A percentile compares a stretch with the other conserved stretches of the same genome.
Conservation (phyloP, 805 yeast species). For the Candida glaebosa region DNA sequence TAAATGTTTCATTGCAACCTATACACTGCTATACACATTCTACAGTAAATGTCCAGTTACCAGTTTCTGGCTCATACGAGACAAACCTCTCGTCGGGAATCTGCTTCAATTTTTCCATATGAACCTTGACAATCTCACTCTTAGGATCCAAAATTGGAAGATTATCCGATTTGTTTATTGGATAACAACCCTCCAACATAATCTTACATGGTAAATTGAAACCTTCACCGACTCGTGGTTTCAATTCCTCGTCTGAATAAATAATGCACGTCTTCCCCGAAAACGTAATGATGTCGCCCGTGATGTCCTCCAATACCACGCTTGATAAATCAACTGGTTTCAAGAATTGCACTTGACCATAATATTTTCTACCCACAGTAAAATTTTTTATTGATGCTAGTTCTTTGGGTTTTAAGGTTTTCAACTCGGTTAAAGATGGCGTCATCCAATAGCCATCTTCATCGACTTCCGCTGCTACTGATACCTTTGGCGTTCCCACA, state of each 20-base stretch:
- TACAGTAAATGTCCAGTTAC: slow-evolving; percentile 64
- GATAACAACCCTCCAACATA: slow-evolving; percentile 77
- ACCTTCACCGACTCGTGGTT: slow-evolving; percentile 75
- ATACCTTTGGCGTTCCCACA: neutral
- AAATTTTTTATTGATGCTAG: slow-evolving; percentile 62
- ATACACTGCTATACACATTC: slow-evolving; percentile 35
- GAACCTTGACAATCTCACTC: slow-evolving; percentile 66
- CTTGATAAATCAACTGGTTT: slow-evolving; percentile 81
- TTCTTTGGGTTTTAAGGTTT: slow-evolving; percentile 56
- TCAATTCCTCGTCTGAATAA: slow-evolving; percentile 63
- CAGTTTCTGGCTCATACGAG: slow-evolving; percentile 72
- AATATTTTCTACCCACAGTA: slow-evolving; percentile 73
- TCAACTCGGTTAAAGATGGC: slow-evolving; percentile 67
- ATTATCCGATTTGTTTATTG: slow-evolving; percentile 67
- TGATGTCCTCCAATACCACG: slow-evolving; percentile 56
- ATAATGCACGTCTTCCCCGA: slow-evolving; percentile 57
- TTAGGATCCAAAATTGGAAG: slow-evolving; percentile 74
- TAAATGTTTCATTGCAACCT: no score
- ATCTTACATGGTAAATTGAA: slow-evolving; percentile 73
- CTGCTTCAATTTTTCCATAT: slow-evolving; percentile 61
- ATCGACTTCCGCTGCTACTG: slow-evolving; percentile 36
- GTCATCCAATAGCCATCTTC: slow-evolving; percentile 84
- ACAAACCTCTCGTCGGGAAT: slow-evolving; percentile 61
- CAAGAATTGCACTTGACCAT: slow-evolving; percentile 73
- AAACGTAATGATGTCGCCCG: slow-evolving; percentile 64